phyloP scores from a whole-genome alignment of 2,329 filamentous ascomycete genomes.

The Neoarthrinium moseri region DNA sequence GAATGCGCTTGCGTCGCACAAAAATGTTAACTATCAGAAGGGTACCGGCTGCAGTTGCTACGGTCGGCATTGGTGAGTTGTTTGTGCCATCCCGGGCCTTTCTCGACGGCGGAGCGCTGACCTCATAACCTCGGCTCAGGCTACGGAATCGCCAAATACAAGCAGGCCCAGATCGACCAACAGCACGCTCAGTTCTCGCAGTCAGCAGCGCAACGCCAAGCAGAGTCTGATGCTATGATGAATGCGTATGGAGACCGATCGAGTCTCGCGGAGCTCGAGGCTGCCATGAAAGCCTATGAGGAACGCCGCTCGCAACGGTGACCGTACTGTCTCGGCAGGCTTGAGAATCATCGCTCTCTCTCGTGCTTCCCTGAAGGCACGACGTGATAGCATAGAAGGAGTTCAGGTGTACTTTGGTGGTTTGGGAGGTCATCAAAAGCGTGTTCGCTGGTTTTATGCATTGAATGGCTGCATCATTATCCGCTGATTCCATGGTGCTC shows the following conservation, averaged over 20 bases:
- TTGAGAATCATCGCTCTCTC: not conserved
- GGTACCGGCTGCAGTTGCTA: slow-evolving; percentile 28
- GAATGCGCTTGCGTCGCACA: slow-evolving; percentile 1
- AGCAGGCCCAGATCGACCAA: slow-evolving; percentile 18
- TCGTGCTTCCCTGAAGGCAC: no score
- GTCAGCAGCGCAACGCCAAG: slow-evolving; percentile 27
- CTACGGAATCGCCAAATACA: slow-evolving; percentile 28
- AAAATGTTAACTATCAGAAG: slow-evolving; percentile 20
- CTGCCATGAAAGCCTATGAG: slow-evolving; percentile 46
- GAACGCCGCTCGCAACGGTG: slow-evolving; percentile 3
- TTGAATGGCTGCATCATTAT: no score
- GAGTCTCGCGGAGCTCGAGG: slow-evolving; percentile 47
- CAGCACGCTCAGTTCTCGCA: slow-evolving; percentile 19
- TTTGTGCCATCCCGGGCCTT: no score
- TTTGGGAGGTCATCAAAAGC: no score
- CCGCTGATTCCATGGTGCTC: no score
- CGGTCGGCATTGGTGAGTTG: slow-evolving; percentile 28
- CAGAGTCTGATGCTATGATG: slow-evolving; percentile 36
- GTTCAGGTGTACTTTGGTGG: no score
- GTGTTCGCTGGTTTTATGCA: no score
- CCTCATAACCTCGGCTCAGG: slow-evolving; percentile 13
- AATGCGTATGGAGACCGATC: slow-evolving; percentile 50
- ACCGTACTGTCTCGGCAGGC: not conserved
- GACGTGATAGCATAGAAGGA: not conserved
- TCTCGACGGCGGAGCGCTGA: not conserved